phyloP scores from a whole-genome alignment of 2,329 filamentous ascomycete genomes.

The Aspergillus pseudonomiae region DNA sequence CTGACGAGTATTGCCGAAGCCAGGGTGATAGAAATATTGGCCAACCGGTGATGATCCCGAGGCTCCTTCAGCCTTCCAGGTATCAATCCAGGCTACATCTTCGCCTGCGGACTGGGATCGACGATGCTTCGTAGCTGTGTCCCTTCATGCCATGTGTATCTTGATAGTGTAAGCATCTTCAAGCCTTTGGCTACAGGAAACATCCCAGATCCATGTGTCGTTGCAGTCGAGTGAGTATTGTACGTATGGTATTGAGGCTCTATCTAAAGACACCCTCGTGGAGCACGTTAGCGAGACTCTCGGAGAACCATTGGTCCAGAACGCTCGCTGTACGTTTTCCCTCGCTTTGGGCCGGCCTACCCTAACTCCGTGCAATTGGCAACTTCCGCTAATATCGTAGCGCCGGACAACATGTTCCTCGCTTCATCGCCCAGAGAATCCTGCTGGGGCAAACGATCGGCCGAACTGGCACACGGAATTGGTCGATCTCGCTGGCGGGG shows the following conservation, averaged over 20 bases:
- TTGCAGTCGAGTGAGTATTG: neutral
- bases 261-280: neutral
- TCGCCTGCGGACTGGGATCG: neutral
- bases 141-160: neutral
- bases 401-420: conserved; percentile 5
- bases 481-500: neutral
- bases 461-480: neutral
- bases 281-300: neutral
- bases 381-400: neutral
- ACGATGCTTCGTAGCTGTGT: neutral
- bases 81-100: neutral
- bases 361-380: neutral
- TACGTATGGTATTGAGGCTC: neutral
- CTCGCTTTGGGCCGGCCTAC: neutral
- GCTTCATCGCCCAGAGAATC: conserved; percentile 1
- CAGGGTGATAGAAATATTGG: neutral
- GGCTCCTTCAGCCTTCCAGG: neutral
- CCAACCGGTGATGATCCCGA: conserved; percentile 7
- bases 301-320: neutral
- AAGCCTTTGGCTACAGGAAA: neutral
- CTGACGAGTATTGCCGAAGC: neutral
- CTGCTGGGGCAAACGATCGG: conserved; percentile 7
- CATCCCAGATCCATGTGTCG: neutral
- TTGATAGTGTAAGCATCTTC: neutral
- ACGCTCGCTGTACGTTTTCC: neutral